Conservation (phyloP, 495 filamentous ascomycete species). For the Alectoria sarmentosa region DNA sequence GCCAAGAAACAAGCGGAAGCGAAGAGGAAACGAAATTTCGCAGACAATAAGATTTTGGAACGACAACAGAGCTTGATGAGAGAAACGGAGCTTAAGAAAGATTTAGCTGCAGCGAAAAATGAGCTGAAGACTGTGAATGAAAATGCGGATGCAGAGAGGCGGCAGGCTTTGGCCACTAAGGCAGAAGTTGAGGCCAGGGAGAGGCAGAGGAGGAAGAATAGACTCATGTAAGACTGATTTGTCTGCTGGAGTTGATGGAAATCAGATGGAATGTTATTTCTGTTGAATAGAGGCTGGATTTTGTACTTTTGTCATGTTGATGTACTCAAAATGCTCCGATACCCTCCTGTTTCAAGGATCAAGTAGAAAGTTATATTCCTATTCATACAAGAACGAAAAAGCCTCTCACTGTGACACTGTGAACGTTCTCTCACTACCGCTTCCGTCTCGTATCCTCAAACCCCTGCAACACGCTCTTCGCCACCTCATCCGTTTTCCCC, state of each 20-base stretch:
- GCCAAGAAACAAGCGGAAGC: slow-evolving; percentile 3
- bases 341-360: background rate
- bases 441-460: slow-evolving; percentile 47
- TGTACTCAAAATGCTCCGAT: background rate
- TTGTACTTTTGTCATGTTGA: background rate
- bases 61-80: background rate
- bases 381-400: slow-evolving; percentile 6
- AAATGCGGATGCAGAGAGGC: background rate
- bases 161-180: background rate
- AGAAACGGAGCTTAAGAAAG: background rate
- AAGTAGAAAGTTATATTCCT: slow-evolving; percentile 8
- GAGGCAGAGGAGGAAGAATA: background rate
- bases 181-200: background rate
- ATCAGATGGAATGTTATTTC: background rate
- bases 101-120: background rate
- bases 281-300: background rate
- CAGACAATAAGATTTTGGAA: background rate
- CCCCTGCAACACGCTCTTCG: slow-evolving; percentile 43
- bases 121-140: background rate
- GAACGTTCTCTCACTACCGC: slow-evolving; percentile 22
- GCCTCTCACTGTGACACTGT: no score
- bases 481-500: slow-evolving; percentile 36
- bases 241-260: background rate
- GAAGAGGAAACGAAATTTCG: background rate
- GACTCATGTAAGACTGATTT: background rate